phyloP scores from a whole-genome alignment of 305 asterid species.

The Fraxinus albicans region DNA sequence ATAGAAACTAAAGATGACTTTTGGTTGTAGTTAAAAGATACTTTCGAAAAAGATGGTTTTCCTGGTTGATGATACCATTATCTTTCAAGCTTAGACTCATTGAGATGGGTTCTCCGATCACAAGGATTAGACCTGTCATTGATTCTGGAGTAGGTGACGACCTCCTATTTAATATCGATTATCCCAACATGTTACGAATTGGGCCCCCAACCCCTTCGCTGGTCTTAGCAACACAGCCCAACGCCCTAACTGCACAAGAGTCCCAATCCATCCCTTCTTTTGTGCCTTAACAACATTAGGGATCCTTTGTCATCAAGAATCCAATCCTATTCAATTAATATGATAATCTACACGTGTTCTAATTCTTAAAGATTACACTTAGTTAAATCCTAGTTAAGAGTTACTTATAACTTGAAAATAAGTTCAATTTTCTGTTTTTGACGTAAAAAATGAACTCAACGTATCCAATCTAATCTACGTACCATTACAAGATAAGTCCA shows the following conservation, averaged over 20 bases:
- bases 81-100: neutral
- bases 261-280: neutral
- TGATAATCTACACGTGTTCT: neutral
- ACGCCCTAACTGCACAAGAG: neutral
- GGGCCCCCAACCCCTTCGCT: neutral
- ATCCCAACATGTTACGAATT: neutral
- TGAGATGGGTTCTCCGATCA: neutral
- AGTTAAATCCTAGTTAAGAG: neutral
- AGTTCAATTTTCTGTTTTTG: neutral
- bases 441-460: neutral
- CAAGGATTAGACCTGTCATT: neutral
- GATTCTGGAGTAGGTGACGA: neutral
- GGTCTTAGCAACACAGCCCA: neutral
- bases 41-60: no score
- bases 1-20: neutral
- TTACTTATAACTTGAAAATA: neutral
- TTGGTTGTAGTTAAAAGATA: neutral
- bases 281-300: neutral
- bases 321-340: neutral
- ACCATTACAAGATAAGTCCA: neutral
- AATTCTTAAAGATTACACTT: neutral
- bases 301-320: neutral
- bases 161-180: neutral
- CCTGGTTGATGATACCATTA: neutral
- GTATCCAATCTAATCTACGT: neutral